phyloP scores from a whole-genome alignment of 257 asterid species.

The Euphrasia confusa region DNA sequence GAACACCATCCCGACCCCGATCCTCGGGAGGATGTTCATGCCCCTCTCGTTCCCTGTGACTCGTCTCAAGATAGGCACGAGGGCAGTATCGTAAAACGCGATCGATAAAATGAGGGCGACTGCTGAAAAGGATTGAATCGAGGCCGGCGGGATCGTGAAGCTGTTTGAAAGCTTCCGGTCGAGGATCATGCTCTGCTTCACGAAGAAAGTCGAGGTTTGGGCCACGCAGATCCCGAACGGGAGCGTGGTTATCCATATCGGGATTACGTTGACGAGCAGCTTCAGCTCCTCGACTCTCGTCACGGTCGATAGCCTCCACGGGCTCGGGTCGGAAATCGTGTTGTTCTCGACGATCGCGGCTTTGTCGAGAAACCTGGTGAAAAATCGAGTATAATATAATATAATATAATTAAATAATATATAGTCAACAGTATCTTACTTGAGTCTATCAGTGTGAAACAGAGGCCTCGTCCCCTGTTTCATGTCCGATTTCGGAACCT shows the following conservation, averaged over 20 bases:
- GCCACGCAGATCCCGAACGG: conserved; percentile 73
- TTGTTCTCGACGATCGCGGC: conserved; percentile 61
- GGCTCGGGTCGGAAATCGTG: conserved; percentile 19
- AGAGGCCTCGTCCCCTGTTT: conserved; percentile 39
- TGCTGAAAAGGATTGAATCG: conserved; percentile 52
- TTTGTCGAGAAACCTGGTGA: conserved; percentile 63
- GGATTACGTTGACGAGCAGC: conserved; percentile 57
- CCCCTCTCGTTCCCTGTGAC: conserved; percentile 21
- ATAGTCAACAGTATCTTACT: conserved; percentile 9
- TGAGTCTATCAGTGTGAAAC: conserved; percentile 38
- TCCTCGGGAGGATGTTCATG: no score
- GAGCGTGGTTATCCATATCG: conserved; percentile 68
- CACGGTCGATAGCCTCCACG: conserved; percentile 59
- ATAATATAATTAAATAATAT: no score
- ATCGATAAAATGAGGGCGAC: conserved; percentile 47
- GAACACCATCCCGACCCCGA: no score
- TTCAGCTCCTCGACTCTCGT: conserved; percentile 70
- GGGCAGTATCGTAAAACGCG: conserved; percentile 45
- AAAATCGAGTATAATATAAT: not conserved
- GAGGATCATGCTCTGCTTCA: conserved; percentile 59
- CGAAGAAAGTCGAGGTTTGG: conserved; percentile 65
- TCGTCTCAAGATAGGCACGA: conserved; percentile 48
- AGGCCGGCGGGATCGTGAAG: conserved; percentile 63
- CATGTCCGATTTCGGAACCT: conserved; percentile 40
- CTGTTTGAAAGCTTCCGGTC: conserved; percentile 34